A percentile compares a stretch with the other conserved stretches of the same genome.
phyloP scores from a whole-genome alignment of 805 yeast species.

The Cyberlindnera maritima region DNA sequence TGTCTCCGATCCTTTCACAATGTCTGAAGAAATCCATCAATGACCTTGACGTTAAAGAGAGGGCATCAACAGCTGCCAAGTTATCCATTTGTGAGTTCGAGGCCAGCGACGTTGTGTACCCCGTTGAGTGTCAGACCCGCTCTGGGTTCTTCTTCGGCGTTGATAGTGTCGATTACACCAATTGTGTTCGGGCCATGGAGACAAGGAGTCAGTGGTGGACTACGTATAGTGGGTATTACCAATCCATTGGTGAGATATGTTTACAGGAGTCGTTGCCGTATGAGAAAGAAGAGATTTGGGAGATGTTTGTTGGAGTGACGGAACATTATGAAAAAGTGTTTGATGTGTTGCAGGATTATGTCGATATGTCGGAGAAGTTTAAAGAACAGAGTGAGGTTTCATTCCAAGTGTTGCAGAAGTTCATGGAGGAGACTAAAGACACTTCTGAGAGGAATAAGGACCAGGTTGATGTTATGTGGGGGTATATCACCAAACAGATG shows the following conservation, averaged over 20 bases:
- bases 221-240: constrained; percentile 63
- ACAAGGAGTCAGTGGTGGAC: constrained; percentile 67
- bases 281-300: constrained; percentile 48
- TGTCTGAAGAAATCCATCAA: constrained; percentile 44
- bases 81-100: constrained; percentile 56
- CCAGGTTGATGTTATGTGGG: constrained; percentile 17
- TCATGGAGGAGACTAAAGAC: constrained; percentile 15
- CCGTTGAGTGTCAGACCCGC: constrained; percentile 24
- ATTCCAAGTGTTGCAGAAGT: constrained; percentile 10
- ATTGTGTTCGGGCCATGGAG: constrained; percentile 42
- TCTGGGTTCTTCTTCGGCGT: constrained; percentile 23
- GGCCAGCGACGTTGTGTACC: constrained; percentile 39
- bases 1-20: constrained; percentile 36
- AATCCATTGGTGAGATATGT: constrained; percentile 52
- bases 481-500: constrained; percentile 12
- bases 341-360: constrained; percentile 19
- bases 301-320: constrained; percentile 47
- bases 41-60: constrained; percentile 30
- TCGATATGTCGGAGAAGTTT: constrained; percentile 18
- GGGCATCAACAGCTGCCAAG: constrained; percentile 41
- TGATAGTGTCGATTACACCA: constrained; percentile 22
- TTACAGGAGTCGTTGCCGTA: constrained; percentile 48
- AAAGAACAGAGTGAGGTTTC: constrained; percentile 16
- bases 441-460: constrained; percentile 10
- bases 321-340: constrained; percentile 26